Percentiles rank a stretch among this genome's conserved stretches.
phyloP scores from a whole-genome alignment of 1,284 basidiomycete genomes.

The Bjerkandera adusta region DNA sequence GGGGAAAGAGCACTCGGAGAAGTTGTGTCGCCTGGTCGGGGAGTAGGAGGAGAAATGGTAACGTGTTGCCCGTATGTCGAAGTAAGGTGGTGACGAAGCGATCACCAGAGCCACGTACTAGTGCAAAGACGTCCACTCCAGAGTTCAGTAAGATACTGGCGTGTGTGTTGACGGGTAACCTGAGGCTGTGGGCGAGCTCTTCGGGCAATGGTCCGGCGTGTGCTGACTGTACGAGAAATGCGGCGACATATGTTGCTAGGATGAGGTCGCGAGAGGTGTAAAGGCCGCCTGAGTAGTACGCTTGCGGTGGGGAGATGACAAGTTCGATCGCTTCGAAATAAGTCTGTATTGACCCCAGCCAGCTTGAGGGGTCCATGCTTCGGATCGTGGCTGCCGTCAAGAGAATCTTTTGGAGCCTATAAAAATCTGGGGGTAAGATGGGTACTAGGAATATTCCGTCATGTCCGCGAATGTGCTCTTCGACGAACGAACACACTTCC shows the following conservation, averaged over 20 bases:
- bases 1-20: constrained; percentile 35
- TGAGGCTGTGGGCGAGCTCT: constrained; percentile 13
- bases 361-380: constrained; percentile 14
- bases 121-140: constrained; percentile 19
- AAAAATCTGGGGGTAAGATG: constrained; percentile 19
- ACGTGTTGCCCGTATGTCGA: constrained; percentile 24
- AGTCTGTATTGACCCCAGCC: constrained; percentile 18
- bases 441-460: constrained; percentile 17
- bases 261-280: constrained; percentile 27
- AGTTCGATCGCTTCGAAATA: constrained; percentile 25
- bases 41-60: constrained; percentile 44
- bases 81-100: constrained; percentile 21
- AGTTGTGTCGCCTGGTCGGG: constrained; percentile 41
- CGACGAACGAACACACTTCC: constrained; percentile 23
- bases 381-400: constrained; percentile 26
- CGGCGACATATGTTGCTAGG: constrained; percentile 22
- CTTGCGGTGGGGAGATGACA: constrained; percentile 19
- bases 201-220: constrained; percentile 15
- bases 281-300: constrained; percentile 14
- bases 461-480: constrained; percentile 17
- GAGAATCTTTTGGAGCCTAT: constrained; percentile 25
- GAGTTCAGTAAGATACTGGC: constrained; percentile 15
- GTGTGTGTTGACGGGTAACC: constrained; percentile 6
- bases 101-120: constrained; percentile 22
- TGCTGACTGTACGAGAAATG: constrained; percentile 18